Base-by-base conservation (phyloP, 495 filamentous ascomycete species). In the Haplographium delicatum region DNA sequence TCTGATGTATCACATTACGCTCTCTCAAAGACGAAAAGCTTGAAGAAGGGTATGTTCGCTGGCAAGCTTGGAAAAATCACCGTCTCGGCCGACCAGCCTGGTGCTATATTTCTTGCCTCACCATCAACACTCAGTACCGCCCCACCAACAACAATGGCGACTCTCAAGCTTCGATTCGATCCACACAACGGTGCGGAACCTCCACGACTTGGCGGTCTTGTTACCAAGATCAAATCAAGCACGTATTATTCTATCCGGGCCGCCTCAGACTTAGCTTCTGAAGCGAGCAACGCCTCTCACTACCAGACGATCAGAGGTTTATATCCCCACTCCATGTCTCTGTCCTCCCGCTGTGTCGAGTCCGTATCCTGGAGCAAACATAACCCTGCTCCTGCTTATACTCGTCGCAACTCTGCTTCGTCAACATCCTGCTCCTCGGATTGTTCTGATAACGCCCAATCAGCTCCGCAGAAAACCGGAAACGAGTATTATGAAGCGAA, bases 1-100 rank as follows among this genome's bases (percentile, higher is more conserved):
- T 71, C 73, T 18, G 66, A 75, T 11, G 76, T 83, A 53, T 62
- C 71, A n/a, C 69, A 83, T 38, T 95, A 91, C 62, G 69, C 70
- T 28, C 73, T 87, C 46, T 76, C 80, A 25, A 82, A 80, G 64
- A 83, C 89, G 59, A 96, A 95, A 71, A 72, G 72, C 9, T 68
- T 97, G 28, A 82, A 78, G 51, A 89, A 85, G 51, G 87, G 85
- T 10, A 64, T 93, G n/a, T 74, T 97, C 56, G 80, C 85, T 18
- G 73, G 82, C 18, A 91, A 85, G 61, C 67, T 88, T 1, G 93
- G 93, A 22, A 76, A 75, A 0, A 54, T 96, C 19, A 81, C 81
- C 9, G 82, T 85, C 33, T 73, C 84, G n/a, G 80, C 88, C 1
- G 60, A 70, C 0, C 91, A 97, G 59, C 89, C 93, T 2, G 73